Base-by-base conservation (phyloP, 345 rosid genomes). In the Draba incana region DNA sequence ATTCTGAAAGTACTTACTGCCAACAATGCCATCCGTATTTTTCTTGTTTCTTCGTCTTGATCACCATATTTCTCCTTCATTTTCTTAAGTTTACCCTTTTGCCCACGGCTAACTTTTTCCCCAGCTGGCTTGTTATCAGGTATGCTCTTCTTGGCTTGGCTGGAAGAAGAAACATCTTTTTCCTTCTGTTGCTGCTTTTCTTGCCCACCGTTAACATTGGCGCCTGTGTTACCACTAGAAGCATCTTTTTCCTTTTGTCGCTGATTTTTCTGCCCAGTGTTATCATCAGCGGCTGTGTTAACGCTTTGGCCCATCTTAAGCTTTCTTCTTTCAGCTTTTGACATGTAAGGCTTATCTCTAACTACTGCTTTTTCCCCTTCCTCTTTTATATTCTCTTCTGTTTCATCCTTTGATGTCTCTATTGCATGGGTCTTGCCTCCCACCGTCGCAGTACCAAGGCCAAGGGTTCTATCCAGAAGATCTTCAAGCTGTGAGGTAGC, bases 31-130 rank as follows among this genome's bases (percentile, higher is more conserved):
- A 95, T 89, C 60, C 93, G 81, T 57, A 86, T 87, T 59, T 74
- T 63, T 76, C 93, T 84, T 78, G 88, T 97, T 82, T 95, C 98
- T 81, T 95, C 99, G 42, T 95, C 99, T 79, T 95, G 99, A 79
- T 89, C 80, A 24, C 90, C 96, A 76, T 92, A 95, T 78, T 92
- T 95, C 83, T 91, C 98, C 87, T 95, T 92, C 82, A 92, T 95
- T 84, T 92, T 94, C 85, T 91, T 94, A 46, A 87, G 89, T 75
- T 91, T 94, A 39, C 96, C 81, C 73, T 65, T 87, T 81, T 89
- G 95, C 66, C 99, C 97, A 73, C 99, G 98, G 71, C 78, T 84
- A 58, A 85, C 24, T 79, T 89, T 94, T 60, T 84, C 93, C 65
- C 77, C 80, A 20, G 78, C 85, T 44, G 81, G 82, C 71, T 83